Evolutionary conservation across 2,329 filamentous ascomycete genomes (phyloP).

Genomic region (Colletotrichum sp.): DNA sequence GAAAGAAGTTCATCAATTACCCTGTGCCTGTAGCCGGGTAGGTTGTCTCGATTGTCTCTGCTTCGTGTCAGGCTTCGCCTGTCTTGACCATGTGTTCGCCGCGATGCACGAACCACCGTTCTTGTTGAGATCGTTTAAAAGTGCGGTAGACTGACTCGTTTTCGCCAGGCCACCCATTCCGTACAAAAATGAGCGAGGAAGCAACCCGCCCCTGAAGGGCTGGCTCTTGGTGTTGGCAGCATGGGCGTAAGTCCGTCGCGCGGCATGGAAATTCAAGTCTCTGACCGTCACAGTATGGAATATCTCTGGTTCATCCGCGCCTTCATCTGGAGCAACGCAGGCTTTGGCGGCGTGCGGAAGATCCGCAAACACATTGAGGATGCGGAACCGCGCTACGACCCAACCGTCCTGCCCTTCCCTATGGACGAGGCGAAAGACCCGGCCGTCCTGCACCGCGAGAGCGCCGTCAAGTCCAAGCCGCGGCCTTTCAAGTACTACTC

Average conservation of each 20-base stretch:
- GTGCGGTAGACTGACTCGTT: neutral
- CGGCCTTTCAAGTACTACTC: conserved; percentile 32
- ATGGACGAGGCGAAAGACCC: conserved; percentile 49
- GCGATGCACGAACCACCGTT: neutral
- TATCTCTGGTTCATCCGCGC: conserved; percentile 58
- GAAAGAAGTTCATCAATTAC: conserved; percentile 37
- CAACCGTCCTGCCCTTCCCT: conserved; percentile 46
- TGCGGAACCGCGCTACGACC: conserved; percentile 52
- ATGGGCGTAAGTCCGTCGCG: conserved; percentile 50
- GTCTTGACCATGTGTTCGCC: neutral
- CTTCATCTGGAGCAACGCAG: conserved; percentile 67
- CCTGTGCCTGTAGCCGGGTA: conserved; percentile 40
- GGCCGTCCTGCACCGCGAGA: conserved; percentile 16
- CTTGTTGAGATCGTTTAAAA: neutral
- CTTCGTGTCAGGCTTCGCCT: neutral
- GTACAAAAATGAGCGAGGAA: conserved; percentile 50
- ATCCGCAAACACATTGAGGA: conserved; percentile 57
- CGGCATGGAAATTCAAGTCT: neutral
- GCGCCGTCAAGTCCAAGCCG: conserved; percentile 4
- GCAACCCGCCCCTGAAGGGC: conserved; percentile 65
- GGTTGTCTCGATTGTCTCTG: conserved; percentile 11
- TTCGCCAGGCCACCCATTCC: conserved; percentile 39
- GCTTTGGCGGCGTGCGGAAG: conserved; percentile 63
- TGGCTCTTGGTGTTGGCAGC: conserved; percentile 57
- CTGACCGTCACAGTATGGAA: conserved; percentile 51